Percentiles rank a stretch among this genome's conserved stretches.
phyloP scores from a whole-genome alignment of 352 stramenopile genomes.

The Globisporangium viniferum region DNA sequence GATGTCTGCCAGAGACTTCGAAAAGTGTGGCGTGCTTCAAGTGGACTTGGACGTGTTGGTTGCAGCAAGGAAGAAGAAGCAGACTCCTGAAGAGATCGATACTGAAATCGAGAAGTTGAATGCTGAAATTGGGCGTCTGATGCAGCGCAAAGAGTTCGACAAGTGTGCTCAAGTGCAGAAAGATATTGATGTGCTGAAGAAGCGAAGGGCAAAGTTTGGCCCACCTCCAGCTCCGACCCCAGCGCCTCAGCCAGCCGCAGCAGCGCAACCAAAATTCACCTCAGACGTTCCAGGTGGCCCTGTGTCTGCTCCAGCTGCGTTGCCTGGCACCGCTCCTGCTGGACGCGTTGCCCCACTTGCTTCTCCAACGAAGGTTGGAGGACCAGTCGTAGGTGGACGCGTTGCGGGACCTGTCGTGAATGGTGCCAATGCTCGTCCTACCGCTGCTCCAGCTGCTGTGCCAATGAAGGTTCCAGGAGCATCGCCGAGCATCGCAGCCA shows the following conservation, averaged over 20 bases:
- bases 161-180: constrained; percentile 85
- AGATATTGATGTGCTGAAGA: constrained; percentile 80
- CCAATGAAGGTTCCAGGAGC: constrained; percentile 7
- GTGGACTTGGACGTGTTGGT: constrained; percentile 66
- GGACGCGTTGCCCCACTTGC: constrained; percentile 9
- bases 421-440: not conserved
- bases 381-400: not conserved
- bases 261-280: constrained; percentile 13
- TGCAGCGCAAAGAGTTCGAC: constrained; percentile 84
- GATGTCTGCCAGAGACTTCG: constrained; percentile 79
- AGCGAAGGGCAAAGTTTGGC: constrained; percentile 58
- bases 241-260: constrained; percentile 4
- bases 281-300: constrained; percentile 23
- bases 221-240: constrained; percentile 18
- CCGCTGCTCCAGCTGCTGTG: constrained; percentile 5
- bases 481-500: constrained; percentile 10
- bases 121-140: constrained; percentile 50
- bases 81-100: constrained; percentile 82
- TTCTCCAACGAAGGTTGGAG: constrained; percentile 10
- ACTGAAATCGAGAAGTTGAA: constrained; percentile 76
- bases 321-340: constrained; percentile 31
- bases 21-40: constrained; percentile 72
- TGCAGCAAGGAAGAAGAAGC: constrained; percentile 78
- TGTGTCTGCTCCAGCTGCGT: constrained; percentile 43
- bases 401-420: constrained; percentile 11